Conservation (phyloP, 441 rosid genomes). For the Erodium trifolium region DNA sequence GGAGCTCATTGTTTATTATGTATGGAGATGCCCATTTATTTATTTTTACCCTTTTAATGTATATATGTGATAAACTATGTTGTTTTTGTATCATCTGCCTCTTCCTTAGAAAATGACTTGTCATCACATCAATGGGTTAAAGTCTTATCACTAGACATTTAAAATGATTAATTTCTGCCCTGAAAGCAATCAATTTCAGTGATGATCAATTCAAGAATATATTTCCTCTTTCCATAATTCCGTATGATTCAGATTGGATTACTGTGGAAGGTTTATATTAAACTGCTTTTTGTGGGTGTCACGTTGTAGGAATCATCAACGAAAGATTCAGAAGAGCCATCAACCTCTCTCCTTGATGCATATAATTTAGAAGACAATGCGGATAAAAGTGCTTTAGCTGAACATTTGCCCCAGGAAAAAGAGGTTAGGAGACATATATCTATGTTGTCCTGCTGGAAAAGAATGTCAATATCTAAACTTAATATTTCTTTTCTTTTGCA, state of each 20-base stretch:
- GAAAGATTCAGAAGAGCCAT: constrained; percentile 22
- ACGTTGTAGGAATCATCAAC: constrained; percentile 33
- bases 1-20: not conserved
- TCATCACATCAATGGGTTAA: not conserved
- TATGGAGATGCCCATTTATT: not conserved
- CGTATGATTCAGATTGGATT: not conserved
- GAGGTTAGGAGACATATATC: constrained; percentile 34
- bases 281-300: constrained; percentile 9
- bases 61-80: too few species aligned
- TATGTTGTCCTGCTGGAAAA: constrained; percentile 14
- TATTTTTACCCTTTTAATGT: not conserved
- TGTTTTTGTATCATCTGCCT: not conserved
- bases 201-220: not conserved
- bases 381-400: constrained; percentile 28
- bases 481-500: constrained; percentile 22
- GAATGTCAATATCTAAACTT: constrained; percentile 11
- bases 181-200: not conserved
- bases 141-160: not conserved
- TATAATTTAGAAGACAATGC: constrained; percentile 53
- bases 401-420: constrained; percentile 29
- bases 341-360: constrained; percentile 60
- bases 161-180: not conserved
- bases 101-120: not conserved
- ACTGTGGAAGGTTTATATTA: not conserved
- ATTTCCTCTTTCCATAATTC: not conserved